Conservation (phyloP, 192 early-diverging fungal genomes). For the Neocallimastix lanati region DNA sequence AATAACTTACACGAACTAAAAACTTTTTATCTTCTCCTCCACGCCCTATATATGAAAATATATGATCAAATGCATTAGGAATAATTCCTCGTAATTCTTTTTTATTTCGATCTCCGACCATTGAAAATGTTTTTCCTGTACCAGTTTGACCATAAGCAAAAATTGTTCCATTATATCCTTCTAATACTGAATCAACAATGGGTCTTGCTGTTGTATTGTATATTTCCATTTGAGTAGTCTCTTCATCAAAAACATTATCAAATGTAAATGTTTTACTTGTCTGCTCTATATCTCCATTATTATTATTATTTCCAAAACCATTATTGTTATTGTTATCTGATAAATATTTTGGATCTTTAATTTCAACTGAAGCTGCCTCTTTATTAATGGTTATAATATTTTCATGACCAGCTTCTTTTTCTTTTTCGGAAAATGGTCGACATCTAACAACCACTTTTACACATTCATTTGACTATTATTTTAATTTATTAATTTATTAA, state of each 20-base stretch:
- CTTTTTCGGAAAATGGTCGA: constrained; percentile 40
- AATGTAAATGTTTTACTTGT: constrained; percentile 17
- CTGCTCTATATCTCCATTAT: constrained; percentile 7
- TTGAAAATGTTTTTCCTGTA: constrained; percentile 58
- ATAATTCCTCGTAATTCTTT: constrained; percentile 45
- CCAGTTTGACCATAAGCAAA: constrained; percentile 40
- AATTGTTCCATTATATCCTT: constrained; percentile 56
- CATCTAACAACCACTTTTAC: constrained; percentile 42
- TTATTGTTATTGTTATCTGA: neutral
- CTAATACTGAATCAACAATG: constrained; percentile 42
- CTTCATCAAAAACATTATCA: constrained; percentile 16
- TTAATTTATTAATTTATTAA: too few species aligned
- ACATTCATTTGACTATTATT: constrained; percentile 26
- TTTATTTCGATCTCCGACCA: constrained; percentile 50
- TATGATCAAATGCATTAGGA: constrained; percentile 45
- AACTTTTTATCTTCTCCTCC: constrained; percentile 37
- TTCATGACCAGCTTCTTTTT: constrained; percentile 28
- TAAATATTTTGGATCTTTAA: constrained; percentile 17
- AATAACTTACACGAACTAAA: constrained; percentile 70
- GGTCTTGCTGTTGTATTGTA: constrained; percentile 44
- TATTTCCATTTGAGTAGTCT: constrained; percentile 5
- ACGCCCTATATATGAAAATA: constrained; percentile 32
- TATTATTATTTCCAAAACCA: neutral
- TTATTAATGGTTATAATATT: constrained; percentile 31
- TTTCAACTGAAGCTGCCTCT: constrained; percentile 17